A percentile compares a stretch with the other conserved stretches of the same genome.
Evolutionary conservation across 1,284 basidiomycete species (phyloP).

Genomic region (Polyporus tsugae): DNA sequence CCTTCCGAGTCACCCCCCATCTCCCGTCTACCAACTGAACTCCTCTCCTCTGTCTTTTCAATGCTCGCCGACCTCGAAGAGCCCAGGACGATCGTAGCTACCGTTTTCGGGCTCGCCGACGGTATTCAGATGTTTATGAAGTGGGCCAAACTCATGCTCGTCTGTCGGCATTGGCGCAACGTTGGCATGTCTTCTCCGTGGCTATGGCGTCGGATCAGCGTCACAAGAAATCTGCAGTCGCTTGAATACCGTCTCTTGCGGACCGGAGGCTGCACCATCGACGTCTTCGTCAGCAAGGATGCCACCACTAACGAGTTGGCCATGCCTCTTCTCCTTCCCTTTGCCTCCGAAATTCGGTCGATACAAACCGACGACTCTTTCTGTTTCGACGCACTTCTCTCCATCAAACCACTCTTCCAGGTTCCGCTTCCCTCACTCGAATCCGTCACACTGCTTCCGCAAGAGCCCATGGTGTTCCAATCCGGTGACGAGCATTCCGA

Average conservation of each 20-base stretch:
- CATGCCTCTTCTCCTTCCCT: neutral
- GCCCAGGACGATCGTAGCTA: too few species aligned
- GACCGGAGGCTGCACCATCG: neutral
- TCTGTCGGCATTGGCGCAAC: neutral
- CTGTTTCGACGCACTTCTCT: neutral
- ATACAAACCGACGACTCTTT: neutral
- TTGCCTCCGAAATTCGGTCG: neutral
- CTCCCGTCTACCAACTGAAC: neutral
- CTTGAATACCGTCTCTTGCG: neutral
- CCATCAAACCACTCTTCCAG: neutral
- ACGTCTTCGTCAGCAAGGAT: neutral
- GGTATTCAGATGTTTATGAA: neutral
- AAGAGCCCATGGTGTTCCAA: neutral
- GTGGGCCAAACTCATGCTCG: slow-evolving; percentile 1
- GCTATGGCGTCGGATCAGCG: slow-evolving; percentile 4
- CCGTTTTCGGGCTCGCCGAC: too few species aligned
- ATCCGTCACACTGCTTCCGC: neutral
- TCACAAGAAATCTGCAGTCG: neutral
- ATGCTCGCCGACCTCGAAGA: too few species aligned
- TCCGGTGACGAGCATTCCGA: neutral
- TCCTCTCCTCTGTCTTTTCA: neutral
- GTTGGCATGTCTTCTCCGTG: neutral
- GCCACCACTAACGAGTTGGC: neutral
- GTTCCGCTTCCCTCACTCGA: neutral
- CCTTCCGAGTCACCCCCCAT: neutral